Evolutionary conservation across 1,284 basidiomycete genomes (phyloP).

Genomic region (Moniliophthora roreri): DNA sequence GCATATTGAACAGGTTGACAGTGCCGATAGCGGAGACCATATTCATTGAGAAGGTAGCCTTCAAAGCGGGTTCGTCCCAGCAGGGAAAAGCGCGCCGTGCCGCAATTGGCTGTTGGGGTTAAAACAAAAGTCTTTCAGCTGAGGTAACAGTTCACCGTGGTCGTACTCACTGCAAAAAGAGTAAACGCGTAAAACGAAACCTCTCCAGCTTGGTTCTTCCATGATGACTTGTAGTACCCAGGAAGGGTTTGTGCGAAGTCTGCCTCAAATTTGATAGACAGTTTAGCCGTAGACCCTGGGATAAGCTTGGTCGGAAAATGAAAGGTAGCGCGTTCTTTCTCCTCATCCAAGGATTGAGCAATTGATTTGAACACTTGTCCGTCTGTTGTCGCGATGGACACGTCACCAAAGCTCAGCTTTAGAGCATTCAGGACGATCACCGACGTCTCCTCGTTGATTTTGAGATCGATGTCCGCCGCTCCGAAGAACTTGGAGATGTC

Average conservation of each 20-base stretch:
- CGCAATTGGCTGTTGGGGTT: slow-evolving; percentile 63
- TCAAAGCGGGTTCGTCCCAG: slow-evolving; percentile 86
- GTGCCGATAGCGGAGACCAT: slow-evolving; percentile 67
- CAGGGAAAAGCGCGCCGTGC: slow-evolving; percentile 70
- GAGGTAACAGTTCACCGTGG: not conserved
- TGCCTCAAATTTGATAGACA: slow-evolving; percentile 47
- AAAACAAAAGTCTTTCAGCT: not conserved
- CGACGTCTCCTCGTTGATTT: slow-evolving; percentile 52
- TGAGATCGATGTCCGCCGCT: slow-evolving; percentile 54
- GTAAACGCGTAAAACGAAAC: slow-evolving; percentile 60
- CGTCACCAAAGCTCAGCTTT: slow-evolving; percentile 47
- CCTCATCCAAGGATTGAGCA: slow-evolving; percentile 46
- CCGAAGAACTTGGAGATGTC: slow-evolving; percentile 79
- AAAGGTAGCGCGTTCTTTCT: slow-evolving; percentile 53
- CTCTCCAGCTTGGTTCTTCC: slow-evolving; percentile 36
- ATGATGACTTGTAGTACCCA: slow-evolving; percentile 52
- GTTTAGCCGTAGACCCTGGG: slow-evolving; percentile 46
- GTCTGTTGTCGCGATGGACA: not conserved
- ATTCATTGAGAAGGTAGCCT: slow-evolving; percentile 72
- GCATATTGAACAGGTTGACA: slow-evolving; percentile 75
- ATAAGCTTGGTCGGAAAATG: slow-evolving; percentile 39
- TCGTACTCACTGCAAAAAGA: slow-evolving; percentile 59
- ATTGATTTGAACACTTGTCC: slow-evolving; percentile 20
- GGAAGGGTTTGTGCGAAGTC: slow-evolving; percentile 55
- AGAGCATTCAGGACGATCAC: slow-evolving; percentile 63